Evolutionary conservation across 75 land plant species (phyloP), one percentile per base, ranked within the genome.

Genomic region (Selaginella tamariscina): DNA sequence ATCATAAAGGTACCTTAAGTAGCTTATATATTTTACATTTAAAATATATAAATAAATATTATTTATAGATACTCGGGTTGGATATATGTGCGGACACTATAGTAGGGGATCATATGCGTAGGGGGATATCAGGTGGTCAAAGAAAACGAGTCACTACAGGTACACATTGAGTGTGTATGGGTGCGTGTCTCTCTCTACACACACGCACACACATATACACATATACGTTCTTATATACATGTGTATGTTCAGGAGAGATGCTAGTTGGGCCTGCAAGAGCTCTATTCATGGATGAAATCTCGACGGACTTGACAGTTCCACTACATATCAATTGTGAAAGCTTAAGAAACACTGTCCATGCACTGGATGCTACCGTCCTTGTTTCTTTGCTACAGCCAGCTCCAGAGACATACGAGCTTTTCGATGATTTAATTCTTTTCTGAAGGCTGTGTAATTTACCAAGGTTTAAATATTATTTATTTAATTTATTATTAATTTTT

Each of bases 271-370:
- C 62, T 59, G 62, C 62, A 21, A 59, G 21, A n/a, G 5, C 62
- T 59, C 62, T 59, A 9, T 59, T 59, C 62, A 59, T 59, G 62
- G 62, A 59, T n/a, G 26, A 59, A 9, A 59, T 59, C 23, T 59
- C 62, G 8, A 59, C 62, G 62, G 62, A 2, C 26, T 59, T 59
- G 62, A 59, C 26, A 59, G 62, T n/a, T 59, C 62, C 9, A 59
- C 62, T n/a, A 59, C 62, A 59, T 59, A 8, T 59, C 62, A 59
- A 59, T 59, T 9, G 62, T 59, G 24, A 59, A 21, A 23, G 62
- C 62, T 23, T 59, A 26, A 59, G 23, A 21, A 5, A 59, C 18
- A 9, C 8, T 59, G 62, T 59, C 62, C 62, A 59, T 59, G 24
- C 23, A 8, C 21, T 59, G 18, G 62, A 59, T 59, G 62, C 62